Base-by-base conservation (phyloP, 164 flowering plant genomes). In the Buxus sempervirens region DNA sequence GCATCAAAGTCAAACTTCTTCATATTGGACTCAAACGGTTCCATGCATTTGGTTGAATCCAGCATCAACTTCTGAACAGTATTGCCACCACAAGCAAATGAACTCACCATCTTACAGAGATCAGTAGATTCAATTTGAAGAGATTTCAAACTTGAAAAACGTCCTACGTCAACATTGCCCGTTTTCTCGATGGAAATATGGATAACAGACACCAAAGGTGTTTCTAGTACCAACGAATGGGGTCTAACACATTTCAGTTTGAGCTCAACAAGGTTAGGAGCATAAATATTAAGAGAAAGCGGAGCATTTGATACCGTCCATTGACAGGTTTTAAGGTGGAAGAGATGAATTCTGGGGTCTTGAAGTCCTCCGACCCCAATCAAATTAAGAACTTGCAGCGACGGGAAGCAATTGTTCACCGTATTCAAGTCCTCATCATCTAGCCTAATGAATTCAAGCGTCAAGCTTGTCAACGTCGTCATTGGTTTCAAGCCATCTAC, bases 381-480 rank as follows among this genome's bases (percentile, higher is more conserved):
- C 69, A 85, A 67, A 54, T 78, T 81, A 28, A 85, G 79, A 49
- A 63, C 72, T 54, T 69, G 71, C 58, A 85, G 72, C 32, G 70
- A 73, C 15, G 82, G 85, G 72, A 85, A 83, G 64, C 82, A 78
- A 12, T 73, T 66, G 60, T 80, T 83, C 25, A 83, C 57, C 76
- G 63, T 79, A 42, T 69, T 62, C 51, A 85, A 69, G 71, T 85
- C 76, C 70, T 85, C 84, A 69, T 85, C 88, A 53, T 85, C 85
- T 41, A 85, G 69, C 60, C 83, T 78, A 59, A 78, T 64, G 42
- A 67, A 80, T 48, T 82, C 81, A 21, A 83, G 86, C 5, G 85
- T 83, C 75, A 85, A 75, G 56, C 67, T 76, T 15, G 78, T 79
- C 26, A 82, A 82, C 25, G 64, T 70, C 0, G 81, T 78, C 85